Base-by-base conservation (phyloP, 768 basidiomycete genomes). In the Paxillus rubicundulus region DNA sequence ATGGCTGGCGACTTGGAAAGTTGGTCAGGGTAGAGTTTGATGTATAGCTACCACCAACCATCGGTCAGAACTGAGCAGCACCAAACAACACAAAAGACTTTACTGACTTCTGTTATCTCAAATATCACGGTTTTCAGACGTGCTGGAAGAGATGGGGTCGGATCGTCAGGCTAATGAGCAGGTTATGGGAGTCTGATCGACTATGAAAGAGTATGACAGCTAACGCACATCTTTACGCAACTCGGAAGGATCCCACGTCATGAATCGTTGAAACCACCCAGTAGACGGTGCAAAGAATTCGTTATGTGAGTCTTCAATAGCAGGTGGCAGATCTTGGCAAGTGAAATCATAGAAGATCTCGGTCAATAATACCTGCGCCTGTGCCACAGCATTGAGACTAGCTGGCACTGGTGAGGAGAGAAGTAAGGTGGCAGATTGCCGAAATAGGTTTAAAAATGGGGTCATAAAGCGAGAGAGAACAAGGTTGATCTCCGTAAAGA, bases 301-400 rank as follows among this genome's bases (percentile, higher is more conserved):
- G 17, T 79, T 74, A 53, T 94, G 84, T 24, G 84, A 75, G 62
- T 98, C 97, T 66, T 99, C 97, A 61, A 99, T 86, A 58, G 85
- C 87, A 13, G 93, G 92, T 4, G 95, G 97, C 16, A 98, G 77
- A 71, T 99, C 97, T 58, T 98, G 96, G 59, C 89, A 90, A 2
- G 89, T 93, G 57, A 99, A 82, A 69, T 98, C 97, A 62, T 94
- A 88, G 74, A 87, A 98, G 21, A 98, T 82, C 33, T 95, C 89
- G 16, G 89, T 76, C 14, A 97, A 77, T 7, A 93, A 76, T 17
- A 86, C 80, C 78, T 91, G 85, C 0, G 82, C 79, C 56, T 90
- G 87, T 1, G 89, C 85, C 30, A 93, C 61, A 18, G 80, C 66
- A 1, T 75, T 71, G 60, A 77, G 66, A 75, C 70, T 75, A 40